Conservation (phyloP, 148 eudicot genomes). For the Rhododendron kiyosumense region DNA sequence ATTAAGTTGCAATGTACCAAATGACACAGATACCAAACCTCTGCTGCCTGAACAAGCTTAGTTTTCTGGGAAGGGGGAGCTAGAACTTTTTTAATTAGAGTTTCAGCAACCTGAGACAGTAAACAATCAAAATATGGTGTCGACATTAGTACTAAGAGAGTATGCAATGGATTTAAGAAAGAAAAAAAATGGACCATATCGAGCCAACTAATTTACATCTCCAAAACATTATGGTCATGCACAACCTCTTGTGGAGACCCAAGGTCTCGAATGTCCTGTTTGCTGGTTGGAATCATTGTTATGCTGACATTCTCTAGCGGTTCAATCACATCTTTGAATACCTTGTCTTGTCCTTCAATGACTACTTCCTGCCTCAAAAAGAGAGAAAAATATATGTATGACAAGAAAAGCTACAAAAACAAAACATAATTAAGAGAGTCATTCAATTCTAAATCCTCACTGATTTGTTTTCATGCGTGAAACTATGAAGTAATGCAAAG, state of each 20-base stretch:
- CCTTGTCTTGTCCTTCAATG: constrained; percentile 93
- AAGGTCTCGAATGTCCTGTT: constrained; percentile 73
- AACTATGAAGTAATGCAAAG: background rate
- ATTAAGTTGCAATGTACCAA: background rate
- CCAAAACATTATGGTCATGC: background rate
- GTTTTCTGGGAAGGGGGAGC: constrained; percentile 85
- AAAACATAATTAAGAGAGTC: background rate
- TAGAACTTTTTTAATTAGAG: constrained; percentile 74
- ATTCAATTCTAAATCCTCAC: background rate
- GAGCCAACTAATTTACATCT: background rate
- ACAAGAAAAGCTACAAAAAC: background rate
- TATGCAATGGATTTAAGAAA: background rate
- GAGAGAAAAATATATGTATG: background rate
- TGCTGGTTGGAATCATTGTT: constrained; percentile 61
- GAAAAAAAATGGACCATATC: background rate
- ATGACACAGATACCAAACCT: constrained; percentile 40
- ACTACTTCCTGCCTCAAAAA: constrained; percentile 61
- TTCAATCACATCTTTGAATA: constrained; percentile 95
- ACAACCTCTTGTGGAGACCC: constrained; percentile 87
- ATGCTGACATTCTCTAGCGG: constrained; percentile 96
- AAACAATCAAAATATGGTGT: background rate
- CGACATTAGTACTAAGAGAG: background rate
- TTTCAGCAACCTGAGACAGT: constrained; percentile 71
- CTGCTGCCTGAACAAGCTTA: constrained; percentile 75
- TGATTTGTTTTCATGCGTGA: background rate